Conservation (phyloP, 257 asterid genomes). For the Petrea volubilis region DNA sequence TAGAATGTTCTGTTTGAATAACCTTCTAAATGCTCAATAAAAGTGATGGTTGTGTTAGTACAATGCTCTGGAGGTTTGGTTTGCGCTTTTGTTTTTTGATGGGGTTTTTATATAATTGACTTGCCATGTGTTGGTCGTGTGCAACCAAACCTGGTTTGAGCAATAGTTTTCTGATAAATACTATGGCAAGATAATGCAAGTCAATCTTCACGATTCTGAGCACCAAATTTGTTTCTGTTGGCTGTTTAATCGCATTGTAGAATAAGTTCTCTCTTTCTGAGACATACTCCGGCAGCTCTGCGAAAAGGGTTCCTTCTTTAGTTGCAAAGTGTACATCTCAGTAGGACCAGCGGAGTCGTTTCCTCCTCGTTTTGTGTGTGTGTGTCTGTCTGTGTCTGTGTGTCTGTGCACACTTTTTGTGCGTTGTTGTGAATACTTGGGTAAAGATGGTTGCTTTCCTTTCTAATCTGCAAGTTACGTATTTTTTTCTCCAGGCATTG, state of each 20-base stretch:
- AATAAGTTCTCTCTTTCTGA: too few species aligned
- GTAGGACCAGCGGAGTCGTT: not conserved
- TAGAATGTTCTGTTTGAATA: not conserved
- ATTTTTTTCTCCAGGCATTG: constrained; percentile 36
- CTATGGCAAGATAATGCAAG: not conserved
- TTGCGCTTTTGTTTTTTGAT: not conserved
- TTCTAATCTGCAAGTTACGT: not conserved
- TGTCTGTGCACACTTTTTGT: too few species aligned
- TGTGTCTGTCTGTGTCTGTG: too few species aligned
- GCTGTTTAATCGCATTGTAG: not conserved
- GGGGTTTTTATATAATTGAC: not conserved
- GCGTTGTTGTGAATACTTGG: too few species aligned
- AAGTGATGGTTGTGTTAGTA: not conserved
- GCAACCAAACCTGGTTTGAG: too few species aligned
- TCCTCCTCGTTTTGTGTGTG: too few species aligned
- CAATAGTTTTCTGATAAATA: too few species aligned
- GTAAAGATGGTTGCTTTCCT: not conserved
- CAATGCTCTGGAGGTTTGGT: not conserved
- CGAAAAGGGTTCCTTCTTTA: too few species aligned
- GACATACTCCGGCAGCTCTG: too few species aligned
- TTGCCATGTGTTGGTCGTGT: too few species aligned
- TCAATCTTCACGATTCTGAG: not conserved
- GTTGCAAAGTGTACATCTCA: not conserved
- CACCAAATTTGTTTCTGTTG: not conserved
- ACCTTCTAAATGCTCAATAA: not conserved